Conservation (phyloP, 2,329 filamentous ascomycete species). For the Diaporthe citriasiana region DNA sequence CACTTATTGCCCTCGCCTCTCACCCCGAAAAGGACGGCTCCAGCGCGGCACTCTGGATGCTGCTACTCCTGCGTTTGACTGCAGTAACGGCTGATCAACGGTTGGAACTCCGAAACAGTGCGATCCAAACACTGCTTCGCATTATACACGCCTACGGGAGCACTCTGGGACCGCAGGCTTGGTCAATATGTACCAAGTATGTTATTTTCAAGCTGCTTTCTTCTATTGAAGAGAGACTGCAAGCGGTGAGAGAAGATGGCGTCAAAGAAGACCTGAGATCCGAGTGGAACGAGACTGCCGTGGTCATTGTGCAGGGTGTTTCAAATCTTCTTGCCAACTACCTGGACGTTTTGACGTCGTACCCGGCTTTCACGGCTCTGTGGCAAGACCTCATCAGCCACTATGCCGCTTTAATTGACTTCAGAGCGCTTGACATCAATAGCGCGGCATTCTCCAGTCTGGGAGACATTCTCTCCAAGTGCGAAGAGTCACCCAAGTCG, state of each 20-base stretch:
- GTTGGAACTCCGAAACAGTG: constrained; percentile 84
- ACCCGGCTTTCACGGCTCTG: constrained; percentile 76
- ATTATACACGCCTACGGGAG: constrained; percentile 95
- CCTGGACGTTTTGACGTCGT: constrained; percentile 77
- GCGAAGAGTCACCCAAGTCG: constrained; percentile 57
- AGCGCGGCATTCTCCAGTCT: constrained; percentile 79
- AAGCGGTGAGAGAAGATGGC: constrained; percentile 53
- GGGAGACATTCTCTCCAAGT: constrained; percentile 71
- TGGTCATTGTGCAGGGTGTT: constrained; percentile 80
- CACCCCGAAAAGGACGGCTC: constrained; percentile 72
- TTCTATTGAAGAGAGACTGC: constrained; percentile 73
- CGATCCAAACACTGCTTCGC: constrained; percentile 89
- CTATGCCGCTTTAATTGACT: constrained; percentile 74
- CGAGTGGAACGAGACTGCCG: constrained; percentile 82
- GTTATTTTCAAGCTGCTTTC: constrained; percentile 85
- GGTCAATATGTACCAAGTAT: constrained; percentile 85
- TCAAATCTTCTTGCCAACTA: constrained; percentile 82
- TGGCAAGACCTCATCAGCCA: constrained; percentile 83
- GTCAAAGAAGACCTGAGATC: constrained; percentile 59
- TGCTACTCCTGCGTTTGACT: constrained; percentile 79
- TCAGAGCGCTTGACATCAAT: constrained; percentile 77
- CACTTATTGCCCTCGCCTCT: constrained; percentile 70
- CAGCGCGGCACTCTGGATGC: constrained; percentile 82
- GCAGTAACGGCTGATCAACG: constrained; percentile 79
- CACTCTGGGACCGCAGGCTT: constrained; percentile 81